Evolutionary conservation across 257 asterid species (phyloP), one percentile per base, ranked within the genome.

Genomic region (Penstemon barbatus): DNA sequence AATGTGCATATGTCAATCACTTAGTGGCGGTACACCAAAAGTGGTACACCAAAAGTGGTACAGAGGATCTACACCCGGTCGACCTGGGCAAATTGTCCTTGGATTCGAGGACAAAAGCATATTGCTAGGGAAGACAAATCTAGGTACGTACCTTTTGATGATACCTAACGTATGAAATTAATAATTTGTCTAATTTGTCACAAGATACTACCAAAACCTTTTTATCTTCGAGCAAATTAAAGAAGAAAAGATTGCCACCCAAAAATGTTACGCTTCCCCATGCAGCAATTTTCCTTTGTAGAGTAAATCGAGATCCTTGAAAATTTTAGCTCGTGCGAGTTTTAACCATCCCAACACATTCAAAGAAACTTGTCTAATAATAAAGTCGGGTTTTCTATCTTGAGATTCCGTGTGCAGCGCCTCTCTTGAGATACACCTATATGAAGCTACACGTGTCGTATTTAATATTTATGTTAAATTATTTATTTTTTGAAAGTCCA

Each of bases 71-170:
- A n/a, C n/a, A n/a, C n/a, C n/a, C n/a, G n/a, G n/a, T n/a, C n/a
- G n/a, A n/a, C n/a, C n/a, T 15, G 18, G 18, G 0, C 18, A 15
- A 65, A 57, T 41, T 64, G 71, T 59, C 70, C 66, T 58, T 67
- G 13, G 48, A 18, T 39, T 66, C 42, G 50, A 71, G 66, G 39
- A 61, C 38, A 71, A 61, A 3, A 63, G 37, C 10, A 51, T 3
- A 57, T 18, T 56, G 56, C 54, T 72, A 71, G 57, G 65, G 68
- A 57, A 76, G 61, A 72, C 73, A 73, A 78, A 68, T 73, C 64
- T 56, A 18, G 3, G 48, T 38, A 42, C 58, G 75, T 57, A 78
- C 44, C 76, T 73, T 78, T 73, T 73, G 25, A 73, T 45, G 65
- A 15, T 13, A 46, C 15, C 6, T 65, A 59, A 63, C 46, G 33